phyloP scores from a whole-genome alignment of 225 moss, liverwort and hornwort species.

The Polytrichum commune region DNA sequence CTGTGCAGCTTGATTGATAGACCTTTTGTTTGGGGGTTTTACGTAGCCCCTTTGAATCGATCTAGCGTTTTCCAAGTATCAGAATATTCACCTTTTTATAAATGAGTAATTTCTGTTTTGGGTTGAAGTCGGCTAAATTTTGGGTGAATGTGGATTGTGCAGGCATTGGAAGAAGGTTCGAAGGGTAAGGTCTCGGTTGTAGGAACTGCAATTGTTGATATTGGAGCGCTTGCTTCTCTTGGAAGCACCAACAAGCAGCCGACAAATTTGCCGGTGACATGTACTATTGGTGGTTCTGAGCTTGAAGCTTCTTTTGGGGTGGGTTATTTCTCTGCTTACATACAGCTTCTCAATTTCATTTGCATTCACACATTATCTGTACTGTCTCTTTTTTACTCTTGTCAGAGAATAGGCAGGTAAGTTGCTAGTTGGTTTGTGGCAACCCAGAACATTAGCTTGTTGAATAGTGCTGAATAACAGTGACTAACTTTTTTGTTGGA shows the following conservation, averaged over 20 bases:
- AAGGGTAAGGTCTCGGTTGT: constrained; percentile 46
- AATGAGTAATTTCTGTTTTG: not conserved
- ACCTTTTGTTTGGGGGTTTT: not conserved
- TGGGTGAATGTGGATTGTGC: constrained; percentile 11
- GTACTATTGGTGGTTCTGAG: constrained; percentile 32
- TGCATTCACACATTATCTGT: too few relatives aligned
- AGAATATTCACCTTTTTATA: not conserved
- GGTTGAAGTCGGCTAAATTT: not conserved
- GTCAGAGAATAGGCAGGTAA: too few relatives aligned
- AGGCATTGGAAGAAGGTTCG: constrained; percentile 35
- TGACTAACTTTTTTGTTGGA: too few relatives aligned
- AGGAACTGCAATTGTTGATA: constrained; percentile 54
- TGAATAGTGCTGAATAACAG: too few relatives aligned
- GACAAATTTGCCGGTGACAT: constrained; percentile 41
- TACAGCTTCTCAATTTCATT: too few relatives aligned
- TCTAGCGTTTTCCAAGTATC: not conserved
- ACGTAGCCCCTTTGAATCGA: not conserved
- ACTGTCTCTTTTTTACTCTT: too few relatives aligned
- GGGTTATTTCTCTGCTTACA: not conserved
- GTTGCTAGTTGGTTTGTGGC: too few relatives aligned
- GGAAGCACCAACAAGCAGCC: constrained; percentile 35
- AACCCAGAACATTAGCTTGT: too few relatives aligned
- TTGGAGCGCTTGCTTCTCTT: constrained; percentile 40
- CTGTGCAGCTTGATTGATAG: too few relatives aligned
- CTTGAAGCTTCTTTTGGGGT: constrained; percentile 43